phyloP scores from a whole-genome alignment of 2,329 filamentous ascomycete genomes.

The Diaporthe helianthi region DNA sequence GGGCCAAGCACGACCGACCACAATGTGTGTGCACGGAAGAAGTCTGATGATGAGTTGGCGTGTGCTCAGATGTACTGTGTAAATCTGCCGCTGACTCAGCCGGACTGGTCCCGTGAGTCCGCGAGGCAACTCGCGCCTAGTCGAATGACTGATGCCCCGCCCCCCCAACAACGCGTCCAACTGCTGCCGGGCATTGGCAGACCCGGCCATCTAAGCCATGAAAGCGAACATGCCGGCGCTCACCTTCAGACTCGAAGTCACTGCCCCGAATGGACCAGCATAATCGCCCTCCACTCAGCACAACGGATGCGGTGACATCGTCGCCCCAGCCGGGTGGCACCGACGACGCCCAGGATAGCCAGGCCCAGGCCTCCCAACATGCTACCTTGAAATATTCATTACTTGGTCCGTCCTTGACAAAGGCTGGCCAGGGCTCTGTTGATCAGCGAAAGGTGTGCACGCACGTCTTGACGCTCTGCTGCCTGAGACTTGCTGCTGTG shows the following conservation, averaged over 20 bases:
- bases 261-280: background rate
- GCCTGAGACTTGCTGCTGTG: background rate
- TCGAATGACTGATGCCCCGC: background rate
- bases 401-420: constrained; percentile 88
- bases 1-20: too few relatives aligned
- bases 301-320: constrained; percentile 8
- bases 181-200: background rate
- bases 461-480: background rate
- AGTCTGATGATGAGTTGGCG: too few relatives aligned
- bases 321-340: background rate
- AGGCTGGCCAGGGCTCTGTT: constrained; percentile 91
- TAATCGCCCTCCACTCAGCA: background rate
- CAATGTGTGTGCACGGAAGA: too few relatives aligned
- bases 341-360: background rate
- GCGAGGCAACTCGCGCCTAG: constrained; percentile 10
- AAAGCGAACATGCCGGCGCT: constrained; percentile 11
- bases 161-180: background rate
- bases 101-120: constrained; percentile 16
- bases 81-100: constrained; percentile 6
- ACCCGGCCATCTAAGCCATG: background rate
- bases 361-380: constrained; percentile 40
- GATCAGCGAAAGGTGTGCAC: constrained; percentile 79
- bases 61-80: too few relatives aligned
- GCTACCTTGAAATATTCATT: constrained; percentile 86
- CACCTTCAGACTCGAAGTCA: background rate